Evolutionary conservation across 2,329 filamentous ascomycete species (phyloP).

Genomic region (Aspergillus pseudonomiae): DNA sequence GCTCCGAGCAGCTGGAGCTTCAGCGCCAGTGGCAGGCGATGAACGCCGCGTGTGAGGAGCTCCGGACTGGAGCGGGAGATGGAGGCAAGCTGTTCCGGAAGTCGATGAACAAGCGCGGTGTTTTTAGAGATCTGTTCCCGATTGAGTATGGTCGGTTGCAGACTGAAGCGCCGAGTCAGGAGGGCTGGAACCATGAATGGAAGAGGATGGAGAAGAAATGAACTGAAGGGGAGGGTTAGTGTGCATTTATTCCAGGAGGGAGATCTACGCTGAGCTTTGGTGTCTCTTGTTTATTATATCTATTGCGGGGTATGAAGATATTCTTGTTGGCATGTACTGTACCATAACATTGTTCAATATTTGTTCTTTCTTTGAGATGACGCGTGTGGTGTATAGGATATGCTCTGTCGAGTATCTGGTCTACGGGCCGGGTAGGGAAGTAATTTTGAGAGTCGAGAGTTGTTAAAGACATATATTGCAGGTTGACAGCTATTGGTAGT

Average conservation of each 20-base stretch:
- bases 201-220: constrained; percentile 57
- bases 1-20: constrained; percentile 68
- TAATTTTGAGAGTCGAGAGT: not conserved
- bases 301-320: constrained; percentile 2
- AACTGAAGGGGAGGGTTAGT: not conserved
- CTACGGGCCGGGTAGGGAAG: not conserved
- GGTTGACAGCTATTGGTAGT: constrained; percentile 2
- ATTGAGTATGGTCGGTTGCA: constrained; percentile 79
- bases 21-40: constrained; percentile 82
- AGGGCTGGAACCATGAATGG: constrained; percentile 95
- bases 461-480: not conserved
- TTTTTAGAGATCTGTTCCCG: constrained; percentile 75
- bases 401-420: not conserved
- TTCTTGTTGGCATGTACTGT: constrained; percentile 8
- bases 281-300: constrained; percentile 1
- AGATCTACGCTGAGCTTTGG: not conserved
- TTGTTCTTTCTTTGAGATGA: not conserved
- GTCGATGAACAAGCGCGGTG: constrained; percentile 86
- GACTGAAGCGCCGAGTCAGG: constrained; percentile 76
- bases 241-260: not conserved
- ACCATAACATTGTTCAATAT: constrained; percentile 5
- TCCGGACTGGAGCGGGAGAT: constrained; percentile 59
- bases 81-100: constrained; percentile 73
- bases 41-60: constrained; percentile 80
- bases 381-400: not conserved